phyloP scores from a whole-genome alignment of 805 yeast genomes.

The Candida odintsovae region DNA sequence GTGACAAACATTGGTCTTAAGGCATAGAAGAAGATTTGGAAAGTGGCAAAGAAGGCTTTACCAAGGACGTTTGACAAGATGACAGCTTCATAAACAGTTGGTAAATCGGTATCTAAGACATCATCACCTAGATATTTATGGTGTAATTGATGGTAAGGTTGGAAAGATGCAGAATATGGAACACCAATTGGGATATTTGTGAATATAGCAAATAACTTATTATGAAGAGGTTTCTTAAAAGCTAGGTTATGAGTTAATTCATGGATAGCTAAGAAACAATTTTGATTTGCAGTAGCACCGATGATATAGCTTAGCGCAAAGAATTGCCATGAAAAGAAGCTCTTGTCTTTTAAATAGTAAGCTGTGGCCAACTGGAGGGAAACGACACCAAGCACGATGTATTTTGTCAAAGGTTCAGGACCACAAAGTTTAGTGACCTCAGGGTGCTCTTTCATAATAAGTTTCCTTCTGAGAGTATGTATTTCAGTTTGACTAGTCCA shows the following conservation, averaged over 20 bases:
- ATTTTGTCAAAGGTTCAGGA: constrained; percentile 81
- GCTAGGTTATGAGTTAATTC: constrained; percentile 82
- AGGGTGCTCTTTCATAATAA: constrained; percentile 70
- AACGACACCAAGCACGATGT: constrained; percentile 62
- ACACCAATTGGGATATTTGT: constrained; percentile 84
- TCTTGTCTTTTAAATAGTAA: constrained; percentile 49
- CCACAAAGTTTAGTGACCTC: constrained; percentile 77
- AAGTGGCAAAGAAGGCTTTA: constrained; percentile 85
- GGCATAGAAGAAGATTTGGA: constrained; percentile 85
- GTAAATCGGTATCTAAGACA: constrained; percentile 79
- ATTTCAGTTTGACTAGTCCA: constrained; percentile 85
- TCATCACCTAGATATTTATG: constrained; percentile 89
- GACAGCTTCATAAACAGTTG: constrained; percentile 72
- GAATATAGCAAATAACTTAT: constrained; percentile 70
- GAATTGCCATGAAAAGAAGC: constrained; percentile 48
- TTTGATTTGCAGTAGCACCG: constrained; percentile 86
- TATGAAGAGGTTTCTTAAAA: constrained; percentile 71
- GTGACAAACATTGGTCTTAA: constrained; percentile 85
- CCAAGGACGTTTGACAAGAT: constrained; percentile 74
- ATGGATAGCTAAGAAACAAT: constrained; percentile 81
- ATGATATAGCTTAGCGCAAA: constrained; percentile 62
- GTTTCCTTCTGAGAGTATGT: constrained; percentile 67
- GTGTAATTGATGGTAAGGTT: constrained; percentile 84
- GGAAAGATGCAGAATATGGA: constrained; percentile 83
- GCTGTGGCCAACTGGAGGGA: constrained; percentile 63